A percentile compares a stretch with the other conserved stretches of the same genome.
phyloP scores from a whole-genome alignment of 148 eudicot genomes.

The Tetragonia tetragonoides region DNA sequence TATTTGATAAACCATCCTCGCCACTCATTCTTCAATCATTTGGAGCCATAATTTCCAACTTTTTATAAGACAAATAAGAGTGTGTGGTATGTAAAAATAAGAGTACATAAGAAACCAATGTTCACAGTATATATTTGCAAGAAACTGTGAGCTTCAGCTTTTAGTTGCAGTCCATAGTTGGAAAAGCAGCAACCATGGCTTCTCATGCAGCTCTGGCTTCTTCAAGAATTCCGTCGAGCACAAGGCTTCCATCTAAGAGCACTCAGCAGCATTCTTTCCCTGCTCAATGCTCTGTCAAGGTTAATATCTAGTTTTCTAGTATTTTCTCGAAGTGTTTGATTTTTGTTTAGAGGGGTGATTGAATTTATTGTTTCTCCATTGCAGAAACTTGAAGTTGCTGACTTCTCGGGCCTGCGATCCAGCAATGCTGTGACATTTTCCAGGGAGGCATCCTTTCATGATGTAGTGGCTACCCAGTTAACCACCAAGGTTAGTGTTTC shows the following conservation, averaged over 20 bases:
- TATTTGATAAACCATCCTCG: constrained; percentile 36
- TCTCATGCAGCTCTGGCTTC: constrained; percentile 92
- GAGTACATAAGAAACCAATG: background rate
- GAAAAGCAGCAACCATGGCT: constrained; percentile 40
- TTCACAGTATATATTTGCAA: constrained; percentile 23
- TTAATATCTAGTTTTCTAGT: constrained; percentile 13
- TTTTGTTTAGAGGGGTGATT: background rate
- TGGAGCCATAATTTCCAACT: constrained; percentile 32
- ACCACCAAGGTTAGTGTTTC: constrained; percentile 48
- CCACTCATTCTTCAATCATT: constrained; percentile 56
- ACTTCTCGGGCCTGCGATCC: constrained; percentile 77
- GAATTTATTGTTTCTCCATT: constrained; percentile 8
- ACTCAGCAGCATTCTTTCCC: constrained; percentile 62
- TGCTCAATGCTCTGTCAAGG: constrained; percentile 76
- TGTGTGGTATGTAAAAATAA: constrained; percentile 4
- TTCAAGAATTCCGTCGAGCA: constrained; percentile 63
- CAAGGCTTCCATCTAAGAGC: constrained; percentile 59
- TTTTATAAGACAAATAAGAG: background rate
- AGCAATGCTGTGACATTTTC: constrained; percentile 50
- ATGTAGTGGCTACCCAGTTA: constrained; percentile 66
- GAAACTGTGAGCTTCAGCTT: constrained; percentile 16
- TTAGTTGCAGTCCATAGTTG: constrained; percentile 37
- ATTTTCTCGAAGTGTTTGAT: background rate
- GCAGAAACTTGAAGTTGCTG: constrained; percentile 75
- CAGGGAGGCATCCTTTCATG: constrained; percentile 61